Evolutionary conservation across 331 rosid species (phyloP).

Genomic region (Acacia concinna): DNA sequence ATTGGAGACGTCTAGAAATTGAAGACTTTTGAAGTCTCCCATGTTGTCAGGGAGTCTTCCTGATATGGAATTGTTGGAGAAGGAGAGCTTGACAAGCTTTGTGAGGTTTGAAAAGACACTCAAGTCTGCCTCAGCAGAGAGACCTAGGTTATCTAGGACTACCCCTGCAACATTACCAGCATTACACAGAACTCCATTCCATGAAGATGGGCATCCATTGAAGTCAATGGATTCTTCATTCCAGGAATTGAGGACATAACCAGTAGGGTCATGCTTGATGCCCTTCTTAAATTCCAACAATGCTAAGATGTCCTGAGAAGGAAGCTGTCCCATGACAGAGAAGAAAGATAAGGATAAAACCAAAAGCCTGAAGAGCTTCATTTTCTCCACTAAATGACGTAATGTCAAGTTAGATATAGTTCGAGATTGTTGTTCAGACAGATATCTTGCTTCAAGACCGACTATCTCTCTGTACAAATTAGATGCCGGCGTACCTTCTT

Average conservation of each 20-base stretch:
- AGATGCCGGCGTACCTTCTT: constrained; percentile 27
- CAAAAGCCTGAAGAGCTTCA: constrained; percentile 59
- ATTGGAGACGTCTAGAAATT: constrained; percentile 77
- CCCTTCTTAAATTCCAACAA: constrained; percentile 88
- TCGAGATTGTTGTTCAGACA: constrained; percentile 30
- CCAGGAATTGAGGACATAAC: constrained; percentile 88
- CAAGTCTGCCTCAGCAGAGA: constrained; percentile 80
- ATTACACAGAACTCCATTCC: constrained; percentile 92
- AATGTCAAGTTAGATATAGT: constrained; percentile 14
- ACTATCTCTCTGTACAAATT: constrained; percentile 15
- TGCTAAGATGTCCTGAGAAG: constrained; percentile 94
- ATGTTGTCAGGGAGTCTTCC: constrained; percentile 68
- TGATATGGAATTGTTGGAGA: constrained; percentile 74
- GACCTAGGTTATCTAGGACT: constrained; percentile 76
- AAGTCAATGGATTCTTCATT: constrained; percentile 97
- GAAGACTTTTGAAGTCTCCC: constrained; percentile 68
- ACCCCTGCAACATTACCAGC: constrained; percentile 96
- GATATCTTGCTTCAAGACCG: constrained; percentile 24
- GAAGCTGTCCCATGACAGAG: constrained; percentile 82
- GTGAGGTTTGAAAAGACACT: constrained; percentile 78
- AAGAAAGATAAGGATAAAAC: constrained; percentile 61
- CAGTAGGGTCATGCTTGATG: constrained; percentile 92
- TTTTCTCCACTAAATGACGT: constrained; percentile 29
- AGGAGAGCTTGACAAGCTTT: constrained; percentile 76
- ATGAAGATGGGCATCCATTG: constrained; percentile 95